Base-by-base conservation (phyloP, 2,329 filamentous ascomycete genomes). In the Pestalotiopsis sp. region DNA sequence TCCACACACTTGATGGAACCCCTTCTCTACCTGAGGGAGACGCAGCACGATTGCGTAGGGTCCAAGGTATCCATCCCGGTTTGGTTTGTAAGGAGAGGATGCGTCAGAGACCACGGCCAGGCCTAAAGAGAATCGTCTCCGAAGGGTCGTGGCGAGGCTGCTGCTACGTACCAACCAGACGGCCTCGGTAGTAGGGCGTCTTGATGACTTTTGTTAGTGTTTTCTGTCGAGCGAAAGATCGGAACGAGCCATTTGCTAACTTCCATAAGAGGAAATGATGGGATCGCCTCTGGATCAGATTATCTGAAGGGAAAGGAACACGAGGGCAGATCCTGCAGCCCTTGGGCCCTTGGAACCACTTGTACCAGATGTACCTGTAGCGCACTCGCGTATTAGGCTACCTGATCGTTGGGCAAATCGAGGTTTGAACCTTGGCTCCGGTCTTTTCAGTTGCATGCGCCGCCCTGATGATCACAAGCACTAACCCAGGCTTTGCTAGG, bases 191-290 rank as follows among this genome's bases (percentile, higher is more conserved):
- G 45, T 52, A 52, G 45, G 45, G 45, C 45, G 45, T 52, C 45
- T 52, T 52, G 7, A n/a, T 52, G 17, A 9, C 11, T 23, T 36
- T 36, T 36, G 31, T 36, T 36, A 9, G 31, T 36, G 31, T 9
- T 36, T 36, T 36, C 6, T 36, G 31, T 36, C 31, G 31, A 36
- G 31, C 31, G 14, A 36, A 36, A 39, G 27, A n/a, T 39, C 27
- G 59, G 59, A 62, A 36, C 59, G 27, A 62, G 59, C 59, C 59
- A 62, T 62, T 62, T 39, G 59, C 31, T 52, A 36, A 39, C 59
- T 62, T 31, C 59, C 59, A n/a, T 14, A 38, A 36, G 36, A 20
- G 59, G 59, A 62, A 62, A 39, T 39, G 59, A 62, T 62, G 59
- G 31, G 25, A 12, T 39, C 25, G n/a, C 59, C n/a, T 38, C 13